These are phyloP conservation scores for Fraxinus quadrangulata DNA, from an alignment of 257 asterid species.

Conservation along the genomic window DNA sequence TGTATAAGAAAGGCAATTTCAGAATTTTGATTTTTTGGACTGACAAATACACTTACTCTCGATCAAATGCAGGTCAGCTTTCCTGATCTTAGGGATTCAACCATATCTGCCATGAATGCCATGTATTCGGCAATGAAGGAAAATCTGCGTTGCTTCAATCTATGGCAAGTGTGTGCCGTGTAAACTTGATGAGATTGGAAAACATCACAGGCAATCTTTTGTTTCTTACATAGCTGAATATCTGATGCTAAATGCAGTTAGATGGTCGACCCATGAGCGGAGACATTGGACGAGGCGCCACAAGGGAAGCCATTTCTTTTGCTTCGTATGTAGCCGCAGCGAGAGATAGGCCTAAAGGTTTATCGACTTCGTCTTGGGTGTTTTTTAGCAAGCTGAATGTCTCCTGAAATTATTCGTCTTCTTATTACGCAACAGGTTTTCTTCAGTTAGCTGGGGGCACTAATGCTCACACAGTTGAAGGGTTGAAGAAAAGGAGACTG, in stretches of 20 bases:
- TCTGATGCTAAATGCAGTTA: slow-evolving; percentile 46
- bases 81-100: slow-evolving; percentile 66
- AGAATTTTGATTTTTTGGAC: slow-evolving; percentile 5
- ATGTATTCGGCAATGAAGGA: slow-evolving; percentile 64
- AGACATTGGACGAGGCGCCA: slow-evolving; percentile 92
- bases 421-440: slow-evolving; percentile 48
- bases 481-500: slow-evolving; percentile 31
- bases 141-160: slow-evolving; percentile 56
- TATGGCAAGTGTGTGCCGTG: slow-evolving; percentile 74
- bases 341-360: slow-evolving; percentile 65
- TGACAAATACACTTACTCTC: neutral
- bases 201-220: neutral
- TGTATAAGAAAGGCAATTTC: slow-evolving; percentile 5
- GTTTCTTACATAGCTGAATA: neutral
- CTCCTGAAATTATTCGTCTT: neutral
- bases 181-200: neutral
- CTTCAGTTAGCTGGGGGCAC: slow-evolving; percentile 91
- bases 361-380: neutral
- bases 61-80: slow-evolving; percentile 64
- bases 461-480: slow-evolving; percentile 61
- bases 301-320: slow-evolving; percentile 72
- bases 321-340: slow-evolving; percentile 62
- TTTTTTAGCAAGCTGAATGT: neutral
- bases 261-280: slow-evolving; percentile 99
- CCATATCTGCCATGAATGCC: slow-evolving; percentile 61